A percentile compares a stretch with the other conserved stretches of the same genome.
These are phyloP conservation scores for Trametes cubensis DNA, from an alignment of 768 basidiomycete species.

Conservation along the genomic window DNA sequence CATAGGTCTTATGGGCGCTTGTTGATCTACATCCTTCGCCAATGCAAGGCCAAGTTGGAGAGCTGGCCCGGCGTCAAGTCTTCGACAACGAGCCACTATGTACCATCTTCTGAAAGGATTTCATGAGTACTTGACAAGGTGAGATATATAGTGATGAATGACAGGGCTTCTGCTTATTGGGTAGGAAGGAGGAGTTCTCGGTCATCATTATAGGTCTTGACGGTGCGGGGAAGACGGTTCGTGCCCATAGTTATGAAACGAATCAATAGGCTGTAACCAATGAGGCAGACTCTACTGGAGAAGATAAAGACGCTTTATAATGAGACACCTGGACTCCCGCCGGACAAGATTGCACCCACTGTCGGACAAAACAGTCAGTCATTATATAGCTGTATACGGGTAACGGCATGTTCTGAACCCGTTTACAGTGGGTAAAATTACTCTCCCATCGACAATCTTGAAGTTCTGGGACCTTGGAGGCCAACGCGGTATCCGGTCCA, in stretches of 20 bases:
- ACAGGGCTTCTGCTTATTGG: not conserved
- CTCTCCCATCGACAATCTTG: slow-evolving; percentile 88
- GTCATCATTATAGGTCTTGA: slow-evolving; percentile 94
- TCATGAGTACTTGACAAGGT: slow-evolving; percentile 88
- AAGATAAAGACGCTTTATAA: slow-evolving; percentile 94
- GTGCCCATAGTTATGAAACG: slow-evolving; percentile 17
- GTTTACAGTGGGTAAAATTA: slow-evolving; percentile 83
- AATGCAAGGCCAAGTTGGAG: not conserved
- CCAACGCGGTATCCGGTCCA: slow-evolving; percentile 88
- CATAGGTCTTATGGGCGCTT: slow-evolving; percentile 16
- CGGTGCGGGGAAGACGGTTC: slow-evolving; percentile 89
- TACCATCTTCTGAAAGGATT: slow-evolving; percentile 94
- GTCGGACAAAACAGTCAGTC: slow-evolving; percentile 95
- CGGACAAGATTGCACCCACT: slow-evolving; percentile 94
- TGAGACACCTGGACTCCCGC: slow-evolving; percentile 80
- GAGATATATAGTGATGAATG: slow-evolving; percentile 10
- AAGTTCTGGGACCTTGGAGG: slow-evolving; percentile 98
- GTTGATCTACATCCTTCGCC: not conserved
- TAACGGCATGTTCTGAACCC: not conserved
- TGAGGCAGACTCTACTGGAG: slow-evolving; percentile 76
- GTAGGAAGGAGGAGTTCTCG: slow-evolving; percentile 86
- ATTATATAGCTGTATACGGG: not conserved
- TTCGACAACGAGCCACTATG: slow-evolving; percentile 47
- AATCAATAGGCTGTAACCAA: not conserved
- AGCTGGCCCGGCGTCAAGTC: not conserved